Percentiles rank a stretch among this genome's conserved stretches.
Evolutionary conservation across 2,329 filamentous ascomycete genomes (phyloP).

Genomic region (Xenoacremonium recifei): DNA sequence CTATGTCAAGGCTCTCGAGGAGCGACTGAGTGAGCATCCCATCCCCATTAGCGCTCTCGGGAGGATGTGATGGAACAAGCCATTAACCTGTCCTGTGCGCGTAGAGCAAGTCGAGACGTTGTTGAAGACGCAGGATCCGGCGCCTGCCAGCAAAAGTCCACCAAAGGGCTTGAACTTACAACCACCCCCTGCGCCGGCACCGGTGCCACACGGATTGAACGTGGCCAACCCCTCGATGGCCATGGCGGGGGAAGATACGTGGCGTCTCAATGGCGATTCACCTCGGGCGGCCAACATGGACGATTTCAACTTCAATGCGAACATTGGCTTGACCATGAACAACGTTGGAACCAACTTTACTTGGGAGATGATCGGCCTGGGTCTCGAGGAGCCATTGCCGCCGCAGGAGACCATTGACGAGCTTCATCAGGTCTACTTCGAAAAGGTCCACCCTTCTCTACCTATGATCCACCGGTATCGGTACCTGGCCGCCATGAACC

Average conservation of each 20-base stretch:
- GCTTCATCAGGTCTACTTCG: conserved; percentile 85
- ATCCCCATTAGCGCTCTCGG: not conserved
- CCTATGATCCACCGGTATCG: conserved; percentile 89
- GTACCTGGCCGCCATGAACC: conserved; percentile 84
- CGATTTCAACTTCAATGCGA: conserved; percentile 57
- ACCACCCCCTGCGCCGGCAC: conserved; percentile 21
- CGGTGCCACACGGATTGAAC: conserved; percentile 24
- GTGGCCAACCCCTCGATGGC: conserved; percentile 46
- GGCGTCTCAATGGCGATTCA: conserved; percentile 55
- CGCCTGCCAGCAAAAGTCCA: conserved; percentile 22
- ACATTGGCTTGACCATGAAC: conserved; percentile 49
- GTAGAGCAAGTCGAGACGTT: conserved; percentile 90
- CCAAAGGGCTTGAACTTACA: conserved; percentile 31
- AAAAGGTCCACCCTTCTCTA: conserved; percentile 80
- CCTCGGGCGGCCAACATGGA: conserved; percentile 49
- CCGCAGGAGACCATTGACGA: conserved; percentile 72
- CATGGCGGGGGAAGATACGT: conserved; percentile 48
- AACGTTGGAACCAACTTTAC: conserved; percentile 59
- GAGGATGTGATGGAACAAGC: too few species aligned
- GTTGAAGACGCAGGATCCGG: conserved; percentile 73
- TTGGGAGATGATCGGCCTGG: conserved; percentile 73
- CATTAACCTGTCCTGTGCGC: conserved; percentile 13
- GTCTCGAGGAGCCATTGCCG: conserved; percentile 58
- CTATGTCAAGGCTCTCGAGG: conserved; percentile 92
- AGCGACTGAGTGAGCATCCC: conserved; percentile 72